Evolutionary conservation across 768 basidiomycete species (phyloP).

Genomic region (Heimioporus sp.): DNA sequence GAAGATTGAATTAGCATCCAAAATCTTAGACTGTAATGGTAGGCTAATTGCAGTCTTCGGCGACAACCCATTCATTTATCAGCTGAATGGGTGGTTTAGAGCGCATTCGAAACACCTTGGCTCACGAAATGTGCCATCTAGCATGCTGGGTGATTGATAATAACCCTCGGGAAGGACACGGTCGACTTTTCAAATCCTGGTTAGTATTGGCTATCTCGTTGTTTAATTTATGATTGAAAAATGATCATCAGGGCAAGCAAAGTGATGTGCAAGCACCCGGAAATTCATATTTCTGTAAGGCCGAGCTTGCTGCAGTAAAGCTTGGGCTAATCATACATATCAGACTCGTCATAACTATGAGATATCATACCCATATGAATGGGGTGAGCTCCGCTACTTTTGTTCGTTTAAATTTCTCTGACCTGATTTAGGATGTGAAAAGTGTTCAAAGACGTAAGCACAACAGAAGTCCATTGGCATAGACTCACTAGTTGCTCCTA

Average conservation of each 20-base stretch:
- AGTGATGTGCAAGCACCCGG: slow-evolving; percentile 65
- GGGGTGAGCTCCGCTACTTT: slow-evolving; percentile 48
- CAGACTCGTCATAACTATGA: slow-evolving; percentile 76
- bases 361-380: slow-evolving; percentile 68
- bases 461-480: neutral
- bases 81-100: slow-evolving; percentile 41
- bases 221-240: neutral
- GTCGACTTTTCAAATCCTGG: slow-evolving; percentile 72
- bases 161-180: slow-evolving; percentile 70
- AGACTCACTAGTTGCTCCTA: slow-evolving; percentile 24
- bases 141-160: slow-evolving; percentile 82
- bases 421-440: slow-evolving; percentile 50
- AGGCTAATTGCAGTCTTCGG: slow-evolving; percentile 7
- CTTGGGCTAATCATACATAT: slow-evolving; percentile 6
- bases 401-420: neutral
- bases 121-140: slow-evolving; percentile 92
- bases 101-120: slow-evolving; percentile 76
- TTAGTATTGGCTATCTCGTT: slow-evolving; percentile 27
- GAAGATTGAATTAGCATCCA: slow-evolving; percentile 77
- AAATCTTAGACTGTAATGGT: slow-evolving; percentile 80
- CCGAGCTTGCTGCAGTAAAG: neutral
- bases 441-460: slow-evolving; percentile 61
- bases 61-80: neutral
- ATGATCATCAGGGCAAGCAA: slow-evolving; percentile 50
- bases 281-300: slow-evolving; percentile 69